These are phyloP conservation scores for Polyporus arcularius DNA, from an alignment of 768 basidiomycete species.

Conservation along the genomic window DNA sequence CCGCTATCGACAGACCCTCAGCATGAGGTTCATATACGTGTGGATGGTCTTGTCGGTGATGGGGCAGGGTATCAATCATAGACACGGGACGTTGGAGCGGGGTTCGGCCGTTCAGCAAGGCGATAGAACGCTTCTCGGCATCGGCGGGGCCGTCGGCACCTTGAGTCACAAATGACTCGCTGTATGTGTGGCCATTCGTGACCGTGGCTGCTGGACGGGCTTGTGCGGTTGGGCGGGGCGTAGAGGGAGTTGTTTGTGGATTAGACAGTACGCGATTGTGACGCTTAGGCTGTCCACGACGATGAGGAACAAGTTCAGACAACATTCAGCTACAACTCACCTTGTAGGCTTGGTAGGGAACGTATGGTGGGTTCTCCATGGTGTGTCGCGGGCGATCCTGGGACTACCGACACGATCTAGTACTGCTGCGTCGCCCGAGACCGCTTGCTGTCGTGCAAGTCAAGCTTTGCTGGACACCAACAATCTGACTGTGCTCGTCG, in stretches of 20 bases:
- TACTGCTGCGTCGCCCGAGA: constrained; percentile 13
- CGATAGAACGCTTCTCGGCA: constrained; percentile 17
- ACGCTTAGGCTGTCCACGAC: constrained; percentile 43
- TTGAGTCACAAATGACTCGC: constrained; percentile 20
- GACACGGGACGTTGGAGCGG: constrained; percentile 21
- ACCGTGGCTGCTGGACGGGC: constrained; percentile 3
- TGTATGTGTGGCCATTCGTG: constrained; percentile 20
- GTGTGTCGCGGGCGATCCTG: constrained; percentile 5
- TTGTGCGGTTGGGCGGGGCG: background rate
- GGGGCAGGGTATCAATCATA: constrained; percentile 22
- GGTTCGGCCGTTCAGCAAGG: constrained; percentile 6
- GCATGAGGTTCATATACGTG: background rate
- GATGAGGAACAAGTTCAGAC: background rate
- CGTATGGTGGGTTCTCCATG: constrained; percentile 32
- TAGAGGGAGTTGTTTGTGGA: constrained; percentile 14
- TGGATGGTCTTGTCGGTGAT: constrained; percentile 8
- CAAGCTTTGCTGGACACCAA: background rate
- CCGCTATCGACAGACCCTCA: background rate
- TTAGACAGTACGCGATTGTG: constrained; percentile 44
- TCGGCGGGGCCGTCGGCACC: constrained; percentile 9
- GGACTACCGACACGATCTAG: background rate
- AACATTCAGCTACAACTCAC: constrained; percentile 25
- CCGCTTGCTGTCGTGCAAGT: constrained; percentile 10
- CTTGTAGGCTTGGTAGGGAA: constrained; percentile 55
- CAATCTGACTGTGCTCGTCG: no score